Evolutionary conservation across 1,284 basidiomycete species (phyloP).

Genomic region (Ceratobasidium sp.): DNA sequence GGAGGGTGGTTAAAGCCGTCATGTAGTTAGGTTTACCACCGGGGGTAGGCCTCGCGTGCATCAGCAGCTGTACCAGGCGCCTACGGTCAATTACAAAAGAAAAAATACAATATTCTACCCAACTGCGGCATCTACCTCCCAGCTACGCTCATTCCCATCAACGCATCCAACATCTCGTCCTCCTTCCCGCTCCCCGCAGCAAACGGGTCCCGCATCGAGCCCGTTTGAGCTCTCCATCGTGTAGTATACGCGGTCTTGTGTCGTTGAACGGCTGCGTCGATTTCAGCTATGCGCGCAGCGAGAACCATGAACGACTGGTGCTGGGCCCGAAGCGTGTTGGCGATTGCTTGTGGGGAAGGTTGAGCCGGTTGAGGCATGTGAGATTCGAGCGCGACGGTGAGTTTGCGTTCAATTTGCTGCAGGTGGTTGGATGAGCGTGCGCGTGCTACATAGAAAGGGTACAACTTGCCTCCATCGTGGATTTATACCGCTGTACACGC

Average conservation of each 20-base stretch:
- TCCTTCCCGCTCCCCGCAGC: slow-evolving; percentile 28
- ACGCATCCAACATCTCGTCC: slow-evolving; percentile 37
- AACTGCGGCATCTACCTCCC: slow-evolving; percentile 7
- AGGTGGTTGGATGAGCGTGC: not conserved
- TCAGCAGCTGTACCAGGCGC: not conserved
- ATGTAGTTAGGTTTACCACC: too few relatives aligned
- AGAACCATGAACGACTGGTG: slow-evolving; percentile 49
- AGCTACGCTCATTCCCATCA: slow-evolving; percentile 41
- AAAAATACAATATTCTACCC: not conserved
- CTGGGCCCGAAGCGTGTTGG: slow-evolving; percentile 48
- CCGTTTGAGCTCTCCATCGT: slow-evolving; percentile 48
- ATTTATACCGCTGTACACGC: slow-evolving; percentile 79
- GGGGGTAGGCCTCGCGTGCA: too few relatives aligned
- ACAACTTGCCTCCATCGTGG: slow-evolving; percentile 76
- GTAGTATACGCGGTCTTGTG: slow-evolving; percentile 43
- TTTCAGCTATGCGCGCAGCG: slow-evolving; percentile 48
- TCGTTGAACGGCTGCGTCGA: slow-evolving; percentile 43
- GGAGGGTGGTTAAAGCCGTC: too few relatives aligned
- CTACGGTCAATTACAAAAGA: slow-evolving; percentile 3
- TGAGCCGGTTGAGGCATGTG: slow-evolving; percentile 72
- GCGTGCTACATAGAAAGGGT: not conserved
- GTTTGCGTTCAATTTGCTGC: slow-evolving; percentile 86
- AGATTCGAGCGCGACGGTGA: slow-evolving; percentile 73
- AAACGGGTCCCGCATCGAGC: slow-evolving; percentile 49
- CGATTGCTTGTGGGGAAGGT: slow-evolving; percentile 47